These are phyloP conservation scores for Phylloporus sp. DNA, from an alignment of 768 basidiomycete species.

Conservation along the genomic window DNA sequence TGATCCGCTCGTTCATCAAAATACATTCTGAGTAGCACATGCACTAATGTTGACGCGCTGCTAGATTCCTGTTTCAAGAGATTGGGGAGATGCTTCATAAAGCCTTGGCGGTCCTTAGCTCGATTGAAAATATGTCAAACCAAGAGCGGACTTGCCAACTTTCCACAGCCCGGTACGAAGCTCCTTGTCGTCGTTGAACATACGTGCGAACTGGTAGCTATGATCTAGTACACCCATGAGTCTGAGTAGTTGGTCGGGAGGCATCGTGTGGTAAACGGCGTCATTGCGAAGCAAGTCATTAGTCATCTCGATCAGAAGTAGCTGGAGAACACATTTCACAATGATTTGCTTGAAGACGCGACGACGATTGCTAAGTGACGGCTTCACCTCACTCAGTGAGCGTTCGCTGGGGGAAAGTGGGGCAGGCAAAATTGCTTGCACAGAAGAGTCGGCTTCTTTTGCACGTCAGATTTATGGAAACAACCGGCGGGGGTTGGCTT, in stretches of 20 bases:
- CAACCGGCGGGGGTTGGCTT: not conserved
- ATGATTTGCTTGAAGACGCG: constrained; percentile 97
- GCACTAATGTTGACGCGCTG: constrained; percentile 91
- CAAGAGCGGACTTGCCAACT: constrained; percentile 71
- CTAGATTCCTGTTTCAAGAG: constrained; percentile 97
- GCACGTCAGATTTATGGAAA: constrained; percentile 7
- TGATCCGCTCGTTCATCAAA: constrained; percentile 86
- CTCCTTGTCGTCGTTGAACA: constrained; percentile 98
- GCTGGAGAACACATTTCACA: constrained; percentile 96
- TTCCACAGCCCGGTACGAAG: constrained; percentile 96
- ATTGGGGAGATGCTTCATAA: constrained; percentile 99
- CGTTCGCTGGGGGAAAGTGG: constrained; percentile 75
- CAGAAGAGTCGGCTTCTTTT: constrained; percentile 45
- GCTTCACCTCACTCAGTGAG: constrained; percentile 41
- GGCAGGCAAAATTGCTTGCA: constrained; percentile 72
- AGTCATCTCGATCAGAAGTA: constrained; percentile 94
- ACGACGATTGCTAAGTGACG: constrained; percentile 67
- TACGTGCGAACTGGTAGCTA: constrained; percentile 94
- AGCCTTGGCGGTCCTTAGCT: constrained; percentile 51
- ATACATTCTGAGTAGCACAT: constrained; percentile 90
- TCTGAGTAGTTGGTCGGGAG: constrained; percentile 86
- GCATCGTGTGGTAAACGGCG: constrained; percentile 88
- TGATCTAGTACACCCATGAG: constrained; percentile 96
- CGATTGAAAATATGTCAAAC: not conserved
- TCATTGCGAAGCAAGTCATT: constrained; percentile 92